Conservation (phyloP, 331 rosid species). For the Arachis monticola region DNA sequence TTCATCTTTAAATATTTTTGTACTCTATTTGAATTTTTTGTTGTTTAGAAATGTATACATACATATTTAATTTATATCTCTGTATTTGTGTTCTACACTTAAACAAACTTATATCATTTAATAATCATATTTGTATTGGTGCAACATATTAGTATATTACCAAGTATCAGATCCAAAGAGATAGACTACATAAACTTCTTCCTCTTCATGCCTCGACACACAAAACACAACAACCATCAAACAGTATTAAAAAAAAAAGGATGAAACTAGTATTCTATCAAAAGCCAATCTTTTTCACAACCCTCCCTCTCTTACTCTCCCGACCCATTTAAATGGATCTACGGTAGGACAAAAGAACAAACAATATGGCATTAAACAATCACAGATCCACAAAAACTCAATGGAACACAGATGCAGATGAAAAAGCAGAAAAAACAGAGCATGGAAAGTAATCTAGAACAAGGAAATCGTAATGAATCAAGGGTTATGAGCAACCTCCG, state of each 20-base stretch:
- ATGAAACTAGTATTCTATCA: not conserved
- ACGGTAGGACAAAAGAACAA: not conserved
- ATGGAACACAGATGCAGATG: not conserved
- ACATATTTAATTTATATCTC: too few relatives aligned
- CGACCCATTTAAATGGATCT: not conserved
- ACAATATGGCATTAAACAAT: not conserved
- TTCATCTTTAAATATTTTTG: too few relatives aligned
- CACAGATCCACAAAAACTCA: not conserved
- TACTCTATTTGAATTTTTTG: too few relatives aligned
- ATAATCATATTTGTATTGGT: too few relatives aligned
- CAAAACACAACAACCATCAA: not conserved
- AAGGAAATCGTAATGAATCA: not conserved
- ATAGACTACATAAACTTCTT: not conserved
- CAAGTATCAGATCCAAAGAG: not conserved
- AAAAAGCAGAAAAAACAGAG: not conserved
- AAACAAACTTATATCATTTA: too few relatives aligned
- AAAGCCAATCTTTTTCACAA: not conserved
- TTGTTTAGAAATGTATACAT: too few relatives aligned
- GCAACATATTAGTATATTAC: not conserved
- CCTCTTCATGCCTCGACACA: not conserved
- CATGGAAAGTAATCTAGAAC: not conserved
- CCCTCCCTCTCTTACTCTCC: too few relatives aligned
- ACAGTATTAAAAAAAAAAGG: not conserved
- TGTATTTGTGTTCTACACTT: too few relatives aligned
- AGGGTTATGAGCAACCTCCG: slow-evolving; percentile 57